Evolutionary conservation across 1,284 basidiomycete species (phyloP).

Genomic region (Ganoderma lucidum): DNA sequence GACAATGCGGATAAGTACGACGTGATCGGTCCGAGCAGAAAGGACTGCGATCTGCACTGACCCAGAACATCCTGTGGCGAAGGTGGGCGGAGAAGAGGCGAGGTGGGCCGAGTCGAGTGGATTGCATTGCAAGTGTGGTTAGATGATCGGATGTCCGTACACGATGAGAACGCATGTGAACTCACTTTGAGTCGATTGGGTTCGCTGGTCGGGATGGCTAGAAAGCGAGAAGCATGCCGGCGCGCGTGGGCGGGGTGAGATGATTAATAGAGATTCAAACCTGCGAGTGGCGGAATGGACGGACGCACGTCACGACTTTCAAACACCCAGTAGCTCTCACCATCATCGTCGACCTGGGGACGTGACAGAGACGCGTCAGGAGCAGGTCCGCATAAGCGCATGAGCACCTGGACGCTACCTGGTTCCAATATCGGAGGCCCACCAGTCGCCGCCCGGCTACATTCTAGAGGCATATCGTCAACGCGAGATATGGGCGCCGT

Average conservation of each 20-base stretch:
- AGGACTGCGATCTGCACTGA: slow-evolving; percentile 42
- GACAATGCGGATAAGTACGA: slow-evolving; percentile 15
- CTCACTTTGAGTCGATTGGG: slow-evolving; percentile 87
- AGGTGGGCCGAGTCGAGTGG: neutral
- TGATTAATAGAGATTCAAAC: slow-evolving; percentile 14
- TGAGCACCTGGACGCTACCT: slow-evolving; percentile 53
- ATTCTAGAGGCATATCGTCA: slow-evolving; percentile 64
- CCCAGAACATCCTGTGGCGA: slow-evolving; percentile 87
- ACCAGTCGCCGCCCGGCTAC: slow-evolving; percentile 92
- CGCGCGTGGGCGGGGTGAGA: slow-evolving; percentile 4
- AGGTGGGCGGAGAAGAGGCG: slow-evolving; percentile 5
- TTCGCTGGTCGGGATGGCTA: slow-evolving; percentile 93
- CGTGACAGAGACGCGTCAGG: slow-evolving; percentile 23
- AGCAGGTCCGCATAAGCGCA: slow-evolving; percentile 1
- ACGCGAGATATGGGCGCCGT: slow-evolving; percentile 2
- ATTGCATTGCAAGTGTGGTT: slow-evolving; percentile 19
- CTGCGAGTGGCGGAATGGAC: slow-evolving; percentile 39
- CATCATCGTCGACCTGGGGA: slow-evolving; percentile 87
- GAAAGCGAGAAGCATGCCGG: slow-evolving; percentile 13
- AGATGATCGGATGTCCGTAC: neutral
- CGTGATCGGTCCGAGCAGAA: slow-evolving; percentile 7
- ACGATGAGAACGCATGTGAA: slow-evolving; percentile 25
- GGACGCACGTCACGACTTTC: slow-evolving; percentile 87
- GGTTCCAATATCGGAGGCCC: slow-evolving; percentile 95
- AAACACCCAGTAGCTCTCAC: slow-evolving; percentile 96